A percentile compares a stretch with the other conserved stretches of the same genome.
phyloP scores from a whole-genome alignment of 78 protist genomes.

The Dictyostelium intermedium region DNA sequence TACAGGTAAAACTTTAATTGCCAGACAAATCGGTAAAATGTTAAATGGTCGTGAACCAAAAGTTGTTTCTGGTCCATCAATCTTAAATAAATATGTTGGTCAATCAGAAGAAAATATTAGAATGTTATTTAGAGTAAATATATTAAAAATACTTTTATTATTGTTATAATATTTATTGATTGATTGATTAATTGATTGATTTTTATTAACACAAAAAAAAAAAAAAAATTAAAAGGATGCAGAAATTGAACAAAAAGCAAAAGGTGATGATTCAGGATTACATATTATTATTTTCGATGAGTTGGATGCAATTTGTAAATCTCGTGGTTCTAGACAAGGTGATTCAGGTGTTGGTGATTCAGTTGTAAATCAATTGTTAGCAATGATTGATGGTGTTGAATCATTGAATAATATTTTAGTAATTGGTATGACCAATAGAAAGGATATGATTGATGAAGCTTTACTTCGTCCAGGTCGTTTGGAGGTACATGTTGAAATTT shows the following conservation, averaged over 20 bases:
- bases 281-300: conserved; percentile 99
- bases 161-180: no score
- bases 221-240: conserved; percentile 37
- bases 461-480: conserved; percentile 98
- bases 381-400: conserved; percentile 99
- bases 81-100: conserved; percentile 96
- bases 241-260: conserved; percentile 86
- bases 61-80: conserved; percentile 90
- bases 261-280: conserved; percentile 94
- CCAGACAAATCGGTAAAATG: conserved; percentile 99
- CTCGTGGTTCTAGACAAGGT: conserved; percentile 86
- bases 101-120: conserved; percentile 98
- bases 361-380: conserved; percentile 98
- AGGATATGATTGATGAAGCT: conserved; percentile 99
- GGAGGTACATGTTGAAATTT: conserved; percentile 97
- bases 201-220: no score
- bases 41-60: conserved; percentile 96
- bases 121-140: conserved; percentile 85
- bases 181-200: no score
- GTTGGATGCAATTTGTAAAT: conserved; percentile 98
- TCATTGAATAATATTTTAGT: conserved; percentile 98
- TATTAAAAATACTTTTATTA: conserved; percentile 60
- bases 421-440: conserved; percentile 99
- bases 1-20: conserved; percentile 99
- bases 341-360: conserved; percentile 96